Percentiles rank a stretch among this genome's conserved stretches.
Conservation (phyloP, 1,284 basidiomycete genomes). For the Melanopsichium pennsylvanicum region DNA sequence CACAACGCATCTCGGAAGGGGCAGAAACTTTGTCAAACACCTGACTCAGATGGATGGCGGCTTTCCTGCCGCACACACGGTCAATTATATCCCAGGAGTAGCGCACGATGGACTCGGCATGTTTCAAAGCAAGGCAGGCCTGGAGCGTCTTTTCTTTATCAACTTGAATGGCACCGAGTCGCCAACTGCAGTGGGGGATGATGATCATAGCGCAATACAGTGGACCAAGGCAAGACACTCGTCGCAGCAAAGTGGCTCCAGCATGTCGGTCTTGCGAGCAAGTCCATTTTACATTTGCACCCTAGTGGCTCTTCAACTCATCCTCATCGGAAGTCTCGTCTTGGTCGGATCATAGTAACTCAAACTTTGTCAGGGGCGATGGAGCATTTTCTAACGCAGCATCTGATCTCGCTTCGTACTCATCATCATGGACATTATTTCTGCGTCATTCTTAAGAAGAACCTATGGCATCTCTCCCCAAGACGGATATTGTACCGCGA, state of each 20-base stretch:
- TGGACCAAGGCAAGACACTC: slow-evolving; percentile 6
- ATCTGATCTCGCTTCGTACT: no score
- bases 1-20: slow-evolving; percentile 36
- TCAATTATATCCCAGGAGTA: slow-evolving; percentile 40
- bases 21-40: slow-evolving; percentile 41
- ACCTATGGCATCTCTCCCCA: no score
- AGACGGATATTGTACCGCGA: no score
- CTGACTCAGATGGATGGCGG: slow-evolving; percentile 25
- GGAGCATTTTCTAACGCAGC: no score
- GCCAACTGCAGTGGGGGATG: slow-evolving; percentile 45
- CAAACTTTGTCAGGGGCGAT: no score
- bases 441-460: no score
- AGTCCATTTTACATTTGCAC: not conserved
- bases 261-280: not conserved
- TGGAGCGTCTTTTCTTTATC: slow-evolving; percentile 47
- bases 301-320: not conserved
- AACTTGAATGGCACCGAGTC: slow-evolving; percentile 44
- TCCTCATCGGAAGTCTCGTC: not conserved
- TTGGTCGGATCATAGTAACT: no score
- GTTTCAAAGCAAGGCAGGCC: slow-evolving; percentile 38
- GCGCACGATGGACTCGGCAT: slow-evolving; percentile 44
- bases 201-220: slow-evolving; percentile 17
- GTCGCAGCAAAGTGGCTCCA: not conserved
- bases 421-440: no score
- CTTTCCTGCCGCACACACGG: slow-evolving; percentile 31